phyloP scores from a whole-genome alignment of 768 basidiomycete genomes.

The Xerocomellus chrysenteron region DNA sequence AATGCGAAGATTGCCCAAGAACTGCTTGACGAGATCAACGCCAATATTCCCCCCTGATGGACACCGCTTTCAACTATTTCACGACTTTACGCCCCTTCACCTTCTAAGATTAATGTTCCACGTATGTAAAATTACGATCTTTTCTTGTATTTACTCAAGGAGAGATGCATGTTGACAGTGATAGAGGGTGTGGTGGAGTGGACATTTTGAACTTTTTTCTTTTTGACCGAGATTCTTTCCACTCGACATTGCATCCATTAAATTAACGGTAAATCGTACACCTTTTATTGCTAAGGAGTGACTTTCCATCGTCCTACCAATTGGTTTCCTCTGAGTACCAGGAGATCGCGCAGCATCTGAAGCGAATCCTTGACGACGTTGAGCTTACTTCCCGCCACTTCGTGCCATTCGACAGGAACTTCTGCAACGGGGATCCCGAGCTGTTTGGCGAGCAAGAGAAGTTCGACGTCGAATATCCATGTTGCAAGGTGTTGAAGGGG shows the following conservation, averaged over 20 bases:
- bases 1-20: conserved; percentile 72
- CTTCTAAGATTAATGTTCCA: conserved; percentile 35
- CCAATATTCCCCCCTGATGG: conserved; percentile 40
- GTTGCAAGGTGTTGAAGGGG: conserved; percentile 82
- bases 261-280: conserved; percentile 29
- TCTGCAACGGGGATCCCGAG: conserved; percentile 77
- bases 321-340: conserved; percentile 83
- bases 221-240: conserved; percentile 11
- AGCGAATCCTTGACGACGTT: conserved; percentile 80
- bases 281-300: conserved; percentile 17
- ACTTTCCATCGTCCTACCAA: conserved; percentile 73
- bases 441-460: conserved; percentile 81
- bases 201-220: conserved; percentile 7
- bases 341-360: conserved; percentile 85
- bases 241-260: conserved; percentile 21
- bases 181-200: conserved; percentile 20
- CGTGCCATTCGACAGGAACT: conserved; percentile 90
- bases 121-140: conserved; percentile 32
- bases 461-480: conserved; percentile 98
- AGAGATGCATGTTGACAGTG: conserved; percentile 22
- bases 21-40: conserved; percentile 54
- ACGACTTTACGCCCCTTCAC: conserved; percentile 20
- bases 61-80: conserved; percentile 8
- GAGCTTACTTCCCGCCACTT: conserved; percentile 91
- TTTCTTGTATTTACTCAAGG: conserved; percentile 30